Base-by-base conservation (phyloP, 1,139 yeast genomes). In the Casaregolazyma lundiana region DNA sequence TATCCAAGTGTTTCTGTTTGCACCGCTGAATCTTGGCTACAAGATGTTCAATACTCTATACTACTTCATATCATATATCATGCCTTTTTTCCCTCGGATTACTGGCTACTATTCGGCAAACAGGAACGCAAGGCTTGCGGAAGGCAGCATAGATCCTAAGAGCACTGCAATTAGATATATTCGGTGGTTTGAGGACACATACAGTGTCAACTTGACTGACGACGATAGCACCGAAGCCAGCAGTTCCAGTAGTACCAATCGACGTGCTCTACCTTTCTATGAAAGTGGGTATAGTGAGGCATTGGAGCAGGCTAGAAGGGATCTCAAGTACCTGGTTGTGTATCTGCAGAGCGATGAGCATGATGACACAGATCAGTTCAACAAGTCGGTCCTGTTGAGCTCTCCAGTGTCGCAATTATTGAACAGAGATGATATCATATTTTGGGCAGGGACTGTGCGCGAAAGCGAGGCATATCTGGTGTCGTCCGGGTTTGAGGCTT, bases 391-490 rank as follows among this genome's bases (percentile, higher is more conserved):
- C 3, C 65, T 89, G 38, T 68, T 81, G 34, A 72, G 78, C 53
- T 75, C 74, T 1, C 67, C 66, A 29, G 80, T 88, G 47, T 67
- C 77, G 6, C 67, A 68, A 7, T 67, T 83, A 43, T 66, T 86
- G 41, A 60, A 61, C 26, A 77, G 77, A 45, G 75, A 74, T 44
- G 70, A 75, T 40, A 64, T 81, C 2, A 59, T 88, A 2, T 69
- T 88, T 4, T 92, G 97, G 97, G 95, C 94, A 32, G 96, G 97
- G 6, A 85, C 86, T 61, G 78, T 85, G 24, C 76, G 79, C 13
- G 80, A 82, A 51, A 79, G 89, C 11, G 97, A 92, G 64, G 87
- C 94, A 1, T 83, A 80, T 59, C 95, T 88, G 58, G 80, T 88
- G 13, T 87, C 96, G 0, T 82, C 84, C 60, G 78, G 84, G 41